Base-by-base conservation (phyloP, 1,284 basidiomycete species). In the Austroboletus niveus region DNA sequence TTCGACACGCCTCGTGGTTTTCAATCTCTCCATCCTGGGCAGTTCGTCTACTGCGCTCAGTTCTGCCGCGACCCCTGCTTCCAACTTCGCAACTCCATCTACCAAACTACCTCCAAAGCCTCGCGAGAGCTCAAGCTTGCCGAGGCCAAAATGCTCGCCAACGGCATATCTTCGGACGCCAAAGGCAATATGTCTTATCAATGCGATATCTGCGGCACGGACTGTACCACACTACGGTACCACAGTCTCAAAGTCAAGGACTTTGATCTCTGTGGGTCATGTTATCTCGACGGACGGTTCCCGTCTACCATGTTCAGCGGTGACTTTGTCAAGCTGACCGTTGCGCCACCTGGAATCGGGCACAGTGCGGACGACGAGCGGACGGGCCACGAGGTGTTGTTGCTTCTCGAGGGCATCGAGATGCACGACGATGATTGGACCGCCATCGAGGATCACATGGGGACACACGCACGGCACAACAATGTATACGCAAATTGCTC, bases 391-490 rank as follows among this genome's bases (percentile, higher is more conserved):
- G 97, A 99, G 72, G 81, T 89, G 17, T 72, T 99, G 12, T 73
- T 92, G 3, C 77, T 99, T 14, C 79, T 99, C 17, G 96, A 99
- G 71, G 97, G 89, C 15, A 83, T 99, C 47, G 96, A 99, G 72
- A 96, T 99, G 92, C 94, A 88, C 69, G 93, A 98, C 59, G 96
- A 98, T 66, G 96, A 98, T 67, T 99, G 95, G 96, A 85, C 85
- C 29, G 82, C 85, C 35, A 87, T 99, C 53, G 87, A 94, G 56
- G 88, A 93, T 60, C 95, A 99, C 66, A 94, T 99, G 43, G 91
- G 87, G 12, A n/a, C n/a, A 93, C 93, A 20, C 80, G 94, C 43
- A 87, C 87, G 15, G 88, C 94, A 36, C 94, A 98, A 66, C 92
- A 97, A 71, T 98, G 96, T 69, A 91, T 99, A 61, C 85, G 89